Evolutionary conservation across 257 asterid genomes (phyloP).

Genomic region (Galeopsis tetrahit): DNA sequence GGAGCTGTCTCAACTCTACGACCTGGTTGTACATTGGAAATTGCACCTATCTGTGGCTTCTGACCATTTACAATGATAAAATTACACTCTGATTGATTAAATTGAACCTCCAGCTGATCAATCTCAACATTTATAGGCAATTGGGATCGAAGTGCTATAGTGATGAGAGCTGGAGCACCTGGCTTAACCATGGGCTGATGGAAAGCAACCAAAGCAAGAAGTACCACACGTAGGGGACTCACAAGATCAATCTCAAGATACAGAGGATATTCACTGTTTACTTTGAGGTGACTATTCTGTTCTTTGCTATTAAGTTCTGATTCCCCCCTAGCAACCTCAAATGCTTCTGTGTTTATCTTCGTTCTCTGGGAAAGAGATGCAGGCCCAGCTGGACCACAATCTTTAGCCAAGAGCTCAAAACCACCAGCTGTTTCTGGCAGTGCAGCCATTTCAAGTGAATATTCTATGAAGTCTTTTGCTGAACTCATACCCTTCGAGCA

Average conservation of each 20-base stretch:
- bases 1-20: conserved; percentile 90
- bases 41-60: conserved; percentile 72
- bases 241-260: conserved; percentile 95
- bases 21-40: conserved; percentile 73
- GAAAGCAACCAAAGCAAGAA: conserved; percentile 95
- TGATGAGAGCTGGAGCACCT: conserved; percentile 68
- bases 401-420: conserved; percentile 49
- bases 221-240: conserved; percentile 85
- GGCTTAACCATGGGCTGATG: conserved; percentile 95
- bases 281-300: conserved; percentile 55
- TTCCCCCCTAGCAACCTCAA: conserved; percentile 76
- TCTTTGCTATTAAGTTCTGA: conserved; percentile 47
- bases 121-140: conserved; percentile 79
- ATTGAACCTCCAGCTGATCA: conserved; percentile 97
- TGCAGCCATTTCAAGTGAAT: conserved; percentile 98
- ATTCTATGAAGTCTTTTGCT: conserved; percentile 84
- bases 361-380: conserved; percentile 72
- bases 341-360: conserved; percentile 81
- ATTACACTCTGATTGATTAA: conserved; percentile 91
- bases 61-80: conserved; percentile 82
- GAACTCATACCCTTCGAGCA: conserved; percentile 76
- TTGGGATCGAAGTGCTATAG: conserved; percentile 85
- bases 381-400: conserved; percentile 85
- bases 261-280: conserved; percentile 73
- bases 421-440: conserved; percentile 64